Evolutionary conservation across 2,329 filamentous ascomycete species (phyloP).

Genomic region (Xylariales sp.): DNA sequence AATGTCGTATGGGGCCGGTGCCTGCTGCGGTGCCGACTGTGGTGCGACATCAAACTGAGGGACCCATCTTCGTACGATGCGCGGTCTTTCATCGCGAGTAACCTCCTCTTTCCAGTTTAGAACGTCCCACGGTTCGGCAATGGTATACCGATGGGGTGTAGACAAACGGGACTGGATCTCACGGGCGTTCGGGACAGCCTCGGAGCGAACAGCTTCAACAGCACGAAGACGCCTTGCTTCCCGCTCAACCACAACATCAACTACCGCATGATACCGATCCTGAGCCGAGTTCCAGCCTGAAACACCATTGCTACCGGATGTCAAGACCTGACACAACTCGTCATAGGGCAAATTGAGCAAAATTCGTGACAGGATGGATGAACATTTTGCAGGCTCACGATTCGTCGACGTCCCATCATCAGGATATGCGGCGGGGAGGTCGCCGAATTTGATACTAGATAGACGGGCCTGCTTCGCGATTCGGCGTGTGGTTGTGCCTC

Average conservation of each 20-base stretch:
- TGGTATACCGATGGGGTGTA: constrained; percentile 54
- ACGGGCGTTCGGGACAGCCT: constrained; percentile 51
- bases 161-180: constrained; percentile 52
- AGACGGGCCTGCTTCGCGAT: constrained; percentile 63
- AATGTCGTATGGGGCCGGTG: constrained; percentile 37
- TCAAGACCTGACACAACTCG: constrained; percentile 73
- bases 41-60: constrained; percentile 49
- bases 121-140: constrained; percentile 58
- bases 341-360: constrained; percentile 77
- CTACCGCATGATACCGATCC: constrained; percentile 61
- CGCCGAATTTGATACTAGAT: constrained; percentile 77
- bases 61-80: constrained; percentile 59
- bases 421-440: constrained; percentile 59
- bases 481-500: constrained; percentile 51
- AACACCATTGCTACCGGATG: constrained; percentile 66
- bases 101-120: constrained; percentile 64
- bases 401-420: constrained; percentile 46
- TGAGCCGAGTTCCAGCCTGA: constrained; percentile 63
- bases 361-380: constrained; percentile 70
- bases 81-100: constrained; percentile 54
- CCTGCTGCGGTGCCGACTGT: constrained; percentile 38
- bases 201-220: constrained; percentile 56
- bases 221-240: constrained; percentile 65
- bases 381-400: constrained; percentile 52
- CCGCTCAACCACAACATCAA: constrained; percentile 65